phyloP scores from a whole-genome alignment of 208 protist genomes.

The Trypanosoma avium region DNA sequence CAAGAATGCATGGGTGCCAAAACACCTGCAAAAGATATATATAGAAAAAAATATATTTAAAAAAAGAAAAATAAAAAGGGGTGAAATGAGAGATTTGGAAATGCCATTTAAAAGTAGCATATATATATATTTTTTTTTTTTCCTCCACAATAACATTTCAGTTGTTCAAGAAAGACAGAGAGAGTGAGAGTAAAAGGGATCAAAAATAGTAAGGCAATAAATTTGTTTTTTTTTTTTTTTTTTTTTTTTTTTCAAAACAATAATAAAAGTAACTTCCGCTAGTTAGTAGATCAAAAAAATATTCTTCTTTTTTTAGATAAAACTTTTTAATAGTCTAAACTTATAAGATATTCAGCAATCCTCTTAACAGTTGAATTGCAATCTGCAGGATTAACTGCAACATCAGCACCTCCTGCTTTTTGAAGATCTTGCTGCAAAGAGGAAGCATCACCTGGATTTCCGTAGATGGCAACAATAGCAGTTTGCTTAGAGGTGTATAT shows the following conservation, averaged over 20 bases:
- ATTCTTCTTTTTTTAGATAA: not conserved
- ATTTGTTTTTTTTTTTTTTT: not conserved
- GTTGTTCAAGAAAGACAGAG: too few species aligned
- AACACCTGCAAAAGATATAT: too few species aligned
- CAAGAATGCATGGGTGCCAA: slow-evolving; percentile 40
- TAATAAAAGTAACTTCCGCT: slow-evolving; percentile 13
- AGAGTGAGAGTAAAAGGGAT: too few species aligned
- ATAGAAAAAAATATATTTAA: slow-evolving; percentile 19
- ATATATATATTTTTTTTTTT: not conserved
- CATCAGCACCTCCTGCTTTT: slow-evolving; percentile 31
- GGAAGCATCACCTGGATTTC: slow-evolving; percentile 65
- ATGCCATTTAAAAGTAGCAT: not conserved
- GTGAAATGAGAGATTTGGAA: not conserved
- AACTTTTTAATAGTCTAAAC: slow-evolving; percentile 64
- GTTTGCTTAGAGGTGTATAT: slow-evolving; percentile 86
- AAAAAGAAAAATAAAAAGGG: slow-evolving; percentile 17
- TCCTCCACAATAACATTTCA: too few species aligned
- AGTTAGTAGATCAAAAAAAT: slow-evolving; percentile 5
- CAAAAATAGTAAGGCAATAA: too few species aligned
- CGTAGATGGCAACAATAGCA: slow-evolving; percentile 83
- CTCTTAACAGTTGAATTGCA: slow-evolving; percentile 85
- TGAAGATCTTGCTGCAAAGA: slow-evolving; percentile 57
- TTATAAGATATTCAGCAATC: slow-evolving; percentile 88
- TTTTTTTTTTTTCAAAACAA: not conserved
- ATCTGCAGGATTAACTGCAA: slow-evolving; percentile 79